These are phyloP conservation scores for Nemania sp. DNA, from an alignment of 2,329 filamentous ascomycete species.

Conservation along the genomic window DNA sequence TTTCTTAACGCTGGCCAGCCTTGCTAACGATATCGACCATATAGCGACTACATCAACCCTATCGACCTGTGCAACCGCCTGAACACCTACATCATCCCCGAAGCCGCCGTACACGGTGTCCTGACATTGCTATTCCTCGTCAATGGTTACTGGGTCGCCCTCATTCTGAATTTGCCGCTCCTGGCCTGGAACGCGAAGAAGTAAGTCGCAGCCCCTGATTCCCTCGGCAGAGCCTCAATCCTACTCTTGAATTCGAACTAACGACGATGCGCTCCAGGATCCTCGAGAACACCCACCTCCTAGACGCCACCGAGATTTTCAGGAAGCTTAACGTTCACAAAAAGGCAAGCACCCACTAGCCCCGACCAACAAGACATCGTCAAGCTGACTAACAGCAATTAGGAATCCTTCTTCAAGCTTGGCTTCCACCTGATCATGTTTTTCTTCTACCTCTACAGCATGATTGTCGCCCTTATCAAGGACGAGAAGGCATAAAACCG, in stretches of 20 bases:
- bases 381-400: slow-evolving; percentile 20
- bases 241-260: slow-evolving; percentile 24
- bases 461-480: slow-evolving; percentile 94
- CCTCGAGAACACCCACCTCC: slow-evolving; percentile 91
- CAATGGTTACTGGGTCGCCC: slow-evolving; percentile 97
- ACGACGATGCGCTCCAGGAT: slow-evolving; percentile 65
- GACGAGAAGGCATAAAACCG: slow-evolving; percentile 80
- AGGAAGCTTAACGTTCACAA: slow-evolving; percentile 98
- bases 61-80: slow-evolving; percentile 99
- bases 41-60: slow-evolving; percentile 98
- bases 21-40: slow-evolving; percentile 12
- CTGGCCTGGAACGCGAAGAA: slow-evolving; percentile 96
- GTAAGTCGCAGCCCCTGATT: slow-evolving; percentile 58
- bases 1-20: too few relatives aligned
- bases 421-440: slow-evolving; percentile 99
- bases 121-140: slow-evolving; percentile 94
- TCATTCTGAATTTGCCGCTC: slow-evolving; percentile 89
- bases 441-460: slow-evolving; percentile 99
- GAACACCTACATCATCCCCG: slow-evolving; percentile 98
- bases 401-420: slow-evolving; percentile 99
- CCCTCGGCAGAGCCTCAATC: neutral
- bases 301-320: slow-evolving; percentile 99
- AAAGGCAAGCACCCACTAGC: slow-evolving; percentile 65
- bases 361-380: neutral
- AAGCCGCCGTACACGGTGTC: slow-evolving; percentile 96